Percentiles rank a stretch among this genome's conserved stretches.
phyloP scores from a whole-genome alignment of 441 rosid genomes.

The Adansonia madagascariensis region DNA sequence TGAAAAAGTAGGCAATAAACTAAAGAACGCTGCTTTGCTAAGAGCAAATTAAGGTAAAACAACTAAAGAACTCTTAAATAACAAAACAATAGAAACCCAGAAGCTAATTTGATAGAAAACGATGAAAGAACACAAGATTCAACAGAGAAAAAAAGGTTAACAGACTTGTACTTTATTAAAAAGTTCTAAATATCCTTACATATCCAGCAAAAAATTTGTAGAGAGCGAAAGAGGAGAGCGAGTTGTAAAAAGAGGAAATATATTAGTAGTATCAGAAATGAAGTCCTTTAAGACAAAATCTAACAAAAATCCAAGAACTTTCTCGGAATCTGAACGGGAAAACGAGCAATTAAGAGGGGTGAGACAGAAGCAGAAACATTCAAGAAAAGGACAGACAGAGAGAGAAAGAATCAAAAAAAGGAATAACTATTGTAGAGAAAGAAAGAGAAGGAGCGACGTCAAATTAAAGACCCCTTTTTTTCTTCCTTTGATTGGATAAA shows the following conservation, averaged over 20 bases:
- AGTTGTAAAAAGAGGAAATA: neutral
- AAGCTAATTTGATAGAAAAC: slow-evolving; percentile 21
- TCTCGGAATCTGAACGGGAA: slow-evolving; percentile 22
- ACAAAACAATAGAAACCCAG: slow-evolving; percentile 9
- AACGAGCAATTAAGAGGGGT: neutral
- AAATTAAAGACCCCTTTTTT: neutral
- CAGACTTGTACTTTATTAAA: neutral
- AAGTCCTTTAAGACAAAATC: slow-evolving; percentile 9
- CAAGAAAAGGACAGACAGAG: slow-evolving; percentile 34
- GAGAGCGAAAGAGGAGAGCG: neutral
- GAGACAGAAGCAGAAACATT: slow-evolving; percentile 16
- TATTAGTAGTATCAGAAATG: neutral
- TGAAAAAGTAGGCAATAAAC: neutral
- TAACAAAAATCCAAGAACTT: slow-evolving; percentile 12
- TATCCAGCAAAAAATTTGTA: slow-evolving; percentile 11
- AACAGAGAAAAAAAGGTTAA: neutral
- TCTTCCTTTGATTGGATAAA: neutral
- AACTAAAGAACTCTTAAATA: neutral
- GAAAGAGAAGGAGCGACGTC: neutral
- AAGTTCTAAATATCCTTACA: slow-evolving; percentile 13
- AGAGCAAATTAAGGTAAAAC: slow-evolving; percentile 9
- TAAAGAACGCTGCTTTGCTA: slow-evolving; percentile 9
- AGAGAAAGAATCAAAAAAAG: neutral
- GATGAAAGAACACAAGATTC: slow-evolving; percentile 12
- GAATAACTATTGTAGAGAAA: neutral